A percentile compares a stretch with the other conserved stretches of the same genome.
phyloP scores from a whole-genome alignment of 768 basidiomycete species.

The Lentinula raphanica region DNA sequence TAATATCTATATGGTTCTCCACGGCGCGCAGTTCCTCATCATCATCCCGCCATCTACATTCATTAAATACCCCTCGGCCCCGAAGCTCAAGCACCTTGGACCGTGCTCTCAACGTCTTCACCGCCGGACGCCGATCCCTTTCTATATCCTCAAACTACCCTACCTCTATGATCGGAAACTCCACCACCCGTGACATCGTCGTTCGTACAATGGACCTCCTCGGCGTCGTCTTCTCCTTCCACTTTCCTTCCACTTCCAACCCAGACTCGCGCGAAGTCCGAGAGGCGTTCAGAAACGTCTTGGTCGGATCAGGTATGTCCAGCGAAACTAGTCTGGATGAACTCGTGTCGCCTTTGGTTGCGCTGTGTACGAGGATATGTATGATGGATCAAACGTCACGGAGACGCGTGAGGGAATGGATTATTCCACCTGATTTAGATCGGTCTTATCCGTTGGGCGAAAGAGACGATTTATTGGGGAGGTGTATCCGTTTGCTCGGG shows the following conservation, averaged over 20 bases:
- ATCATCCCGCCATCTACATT: slow-evolving; percentile 8
- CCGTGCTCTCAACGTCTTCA: slow-evolving; percentile 52
- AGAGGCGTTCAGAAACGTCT: slow-evolving; percentile 41
- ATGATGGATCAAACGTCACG: slow-evolving; percentile 56
- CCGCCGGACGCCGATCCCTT: slow-evolving; percentile 45
- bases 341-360: slow-evolving; percentile 64
- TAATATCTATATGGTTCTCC: slow-evolving; percentile 59
- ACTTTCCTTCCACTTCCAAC: slow-evolving; percentile 61
- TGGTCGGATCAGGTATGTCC: slow-evolving; percentile 7
- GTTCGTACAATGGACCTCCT: slow-evolving; percentile 65
- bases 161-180: slow-evolving; percentile 13
- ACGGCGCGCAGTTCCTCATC: slow-evolving; percentile 25
- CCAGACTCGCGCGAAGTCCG: slow-evolving; percentile 62
- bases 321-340: slow-evolving; percentile 68
- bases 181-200: slow-evolving; percentile 43
- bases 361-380: slow-evolving; percentile 71
- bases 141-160: slow-evolving; percentile 42
- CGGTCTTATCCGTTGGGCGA: slow-evolving; percentile 70
- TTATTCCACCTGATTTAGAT: slow-evolving; percentile 79
- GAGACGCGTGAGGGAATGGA: slow-evolving; percentile 53
- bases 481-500: slow-evolving; percentile 70
- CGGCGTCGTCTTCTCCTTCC: slow-evolving; percentile 53
- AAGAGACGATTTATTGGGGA: slow-evolving; percentile 70
- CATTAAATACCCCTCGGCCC: slow-evolving; percentile 10
- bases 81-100: slow-evolving; percentile 41